Base-by-base conservation (phyloP, 495 filamentous ascomycete species). In the Penicillium robsamsonii region DNA sequence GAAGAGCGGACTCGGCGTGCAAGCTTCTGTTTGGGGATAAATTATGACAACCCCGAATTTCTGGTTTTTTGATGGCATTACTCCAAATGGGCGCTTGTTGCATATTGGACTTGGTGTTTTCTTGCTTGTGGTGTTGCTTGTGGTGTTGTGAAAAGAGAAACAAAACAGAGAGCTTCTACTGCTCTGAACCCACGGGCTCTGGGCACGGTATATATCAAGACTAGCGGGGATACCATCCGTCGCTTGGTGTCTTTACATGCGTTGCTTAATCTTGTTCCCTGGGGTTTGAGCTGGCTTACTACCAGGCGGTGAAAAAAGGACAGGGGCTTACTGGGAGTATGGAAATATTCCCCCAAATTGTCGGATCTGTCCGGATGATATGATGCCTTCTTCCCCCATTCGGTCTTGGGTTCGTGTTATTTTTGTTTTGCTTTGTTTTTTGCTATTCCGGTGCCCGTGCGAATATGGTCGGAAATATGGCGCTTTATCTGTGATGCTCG, bases 11-110 rank as follows among this genome's bases (percentile, higher is more conserved):
- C 77, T 89, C 30, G 84, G 86, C 47, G 84, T 86, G 48, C 87
- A 89, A 63, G 87, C 87, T 43, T 89, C 87, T 46, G 88, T 90
- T 56, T 91, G 87, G 88, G 87, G 87, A 58, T 91, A 82, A 79
- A 57, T 5, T 18, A 12, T 9, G 12, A 30, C 24, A n/a, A 8
- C 15, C 12, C 24, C 6, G 11, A 10, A 22, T 33, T 18, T 46
- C n/a, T 46, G 24, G n/a, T 46, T 46, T 46, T 42, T 20, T 27
- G 40, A 54, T 42, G 48, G 33, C 47, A 38, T 30, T 49, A 38
- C 15, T 46, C 33, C 27, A 20, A 46, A 11, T 33, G 29, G 45
- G 45, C 45, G 45, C 45, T 31, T 31, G 45, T 35, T 45, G 35
- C 43, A 41, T 50, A 43, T 50, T 60, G 38, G 51, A 51, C 47